phyloP scores from a whole-genome alignment of 139 green algal species.

The Chlamydomonas asymmetrica region DNA sequence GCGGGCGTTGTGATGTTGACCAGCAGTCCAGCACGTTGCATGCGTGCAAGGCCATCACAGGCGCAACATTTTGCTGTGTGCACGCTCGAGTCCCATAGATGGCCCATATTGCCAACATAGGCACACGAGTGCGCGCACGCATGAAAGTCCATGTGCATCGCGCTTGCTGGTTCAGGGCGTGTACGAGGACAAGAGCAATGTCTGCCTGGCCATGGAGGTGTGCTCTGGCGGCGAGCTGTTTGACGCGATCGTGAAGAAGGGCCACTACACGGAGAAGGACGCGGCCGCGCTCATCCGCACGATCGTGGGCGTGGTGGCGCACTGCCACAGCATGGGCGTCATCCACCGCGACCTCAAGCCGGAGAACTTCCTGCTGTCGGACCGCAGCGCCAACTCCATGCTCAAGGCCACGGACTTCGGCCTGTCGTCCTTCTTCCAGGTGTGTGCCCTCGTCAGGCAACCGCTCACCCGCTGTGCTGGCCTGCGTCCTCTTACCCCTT shows the following conservation, averaged over 20 bases:
- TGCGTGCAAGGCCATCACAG: too few relatives aligned
- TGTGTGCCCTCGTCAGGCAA: too few relatives aligned
- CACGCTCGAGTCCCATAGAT: too few relatives aligned
- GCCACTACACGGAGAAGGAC: constrained; percentile 88
- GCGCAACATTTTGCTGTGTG: too few relatives aligned
- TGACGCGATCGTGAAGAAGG: constrained; percentile 88
- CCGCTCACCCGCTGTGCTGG: too few relatives aligned
- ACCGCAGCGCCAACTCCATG: constrained; percentile 18
- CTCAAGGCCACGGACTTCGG: constrained; percentile 85
- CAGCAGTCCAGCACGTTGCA: too few relatives aligned
- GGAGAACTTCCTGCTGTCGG: constrained; percentile 93
- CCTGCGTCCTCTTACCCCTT: too few relatives aligned
- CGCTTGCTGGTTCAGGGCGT: constrained; percentile 31
- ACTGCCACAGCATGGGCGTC: constrained; percentile 92
- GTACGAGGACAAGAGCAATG: constrained; percentile 83
- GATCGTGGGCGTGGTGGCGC: constrained; percentile 86
- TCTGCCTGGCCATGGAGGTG: constrained; percentile 93
- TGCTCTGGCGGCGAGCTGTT: constrained; percentile 95
- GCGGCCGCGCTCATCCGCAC: constrained; percentile 51
- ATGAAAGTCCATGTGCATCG: not conserved
- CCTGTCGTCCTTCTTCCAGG: constrained; percentile 72
- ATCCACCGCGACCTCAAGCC: constrained; percentile 87
- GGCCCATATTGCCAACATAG: too few relatives aligned
- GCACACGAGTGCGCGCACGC: too few relatives aligned
- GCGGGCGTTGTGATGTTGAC: too few relatives aligned